These are phyloP conservation scores for Choanephora cucurbitarum DNA, from an alignment of 371 early-diverging fungal species.

Conservation along the genomic window DNA sequence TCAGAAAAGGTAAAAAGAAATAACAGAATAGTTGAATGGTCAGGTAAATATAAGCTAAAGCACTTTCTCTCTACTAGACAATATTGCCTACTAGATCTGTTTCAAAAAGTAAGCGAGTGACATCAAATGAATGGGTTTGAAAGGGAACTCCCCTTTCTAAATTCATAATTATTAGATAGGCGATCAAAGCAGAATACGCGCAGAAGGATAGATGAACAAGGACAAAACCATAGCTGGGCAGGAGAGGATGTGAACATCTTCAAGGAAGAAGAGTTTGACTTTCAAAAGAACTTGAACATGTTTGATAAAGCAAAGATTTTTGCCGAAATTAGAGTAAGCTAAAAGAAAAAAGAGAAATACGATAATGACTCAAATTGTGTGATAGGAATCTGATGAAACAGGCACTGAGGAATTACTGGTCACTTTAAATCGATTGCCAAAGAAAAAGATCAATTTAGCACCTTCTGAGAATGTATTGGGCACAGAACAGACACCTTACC, in stretches of 20 bases:
- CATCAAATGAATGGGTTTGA: no score
- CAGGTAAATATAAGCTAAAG: no score
- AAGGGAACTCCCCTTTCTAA: no score
- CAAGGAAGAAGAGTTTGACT: slow-evolving; percentile 77
- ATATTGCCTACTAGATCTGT: slow-evolving; percentile 9
- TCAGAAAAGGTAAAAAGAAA: slow-evolving; percentile 11
- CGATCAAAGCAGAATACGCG: slow-evolving; percentile 15
- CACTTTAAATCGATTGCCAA: slow-evolving; percentile 62
- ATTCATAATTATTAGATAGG: slow-evolving; percentile 10
- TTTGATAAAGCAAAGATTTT: slow-evolving; percentile 82
- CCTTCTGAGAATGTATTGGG: slow-evolving; percentile 64
- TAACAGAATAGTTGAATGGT: no score
- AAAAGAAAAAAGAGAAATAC: not conserved
- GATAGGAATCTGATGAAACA: slow-evolving; percentile 66
- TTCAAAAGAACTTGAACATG: slow-evolving; percentile 74
- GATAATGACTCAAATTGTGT: not conserved
- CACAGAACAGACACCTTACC: slow-evolving; percentile 15
- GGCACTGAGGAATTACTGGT: slow-evolving; percentile 74
- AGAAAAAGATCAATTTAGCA: slow-evolving; percentile 38
- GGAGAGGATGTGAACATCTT: slow-evolving; percentile 62
- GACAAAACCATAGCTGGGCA: slow-evolving; percentile 64
- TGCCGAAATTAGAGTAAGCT: slow-evolving; percentile 72
- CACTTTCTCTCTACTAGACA: slow-evolving; percentile 1
- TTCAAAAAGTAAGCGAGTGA: slow-evolving; percentile 25
- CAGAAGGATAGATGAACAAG: slow-evolving; percentile 6